Base-by-base conservation (phyloP, 768 basidiomycete genomes). In the Gloeostereum incarnatum region DNA sequence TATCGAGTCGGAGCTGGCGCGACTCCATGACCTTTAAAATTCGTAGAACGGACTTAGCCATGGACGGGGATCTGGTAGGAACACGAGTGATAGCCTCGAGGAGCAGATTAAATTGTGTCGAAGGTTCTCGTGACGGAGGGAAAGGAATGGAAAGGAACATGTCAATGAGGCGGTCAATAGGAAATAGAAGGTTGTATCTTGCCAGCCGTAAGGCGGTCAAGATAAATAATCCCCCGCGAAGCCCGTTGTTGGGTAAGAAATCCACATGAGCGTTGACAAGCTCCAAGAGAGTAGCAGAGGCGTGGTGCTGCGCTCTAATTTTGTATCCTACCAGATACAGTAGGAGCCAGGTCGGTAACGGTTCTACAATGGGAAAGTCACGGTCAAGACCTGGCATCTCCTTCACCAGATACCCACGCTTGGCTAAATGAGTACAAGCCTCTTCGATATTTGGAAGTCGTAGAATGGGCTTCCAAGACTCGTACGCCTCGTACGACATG, bases 51-150 rank as follows among this genome's bases (percentile, higher is more conserved):
- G 61, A 55, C 9, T 61, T 53, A 1, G 71, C 60, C 2, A 53
- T 60, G 5, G 67, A 59, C 0, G 54, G 50, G 1, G 71, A 67
- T 11, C 58, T 53, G 3, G 61, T 58, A 10, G 66, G 63, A 34
- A 62, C 56, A 37, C 49, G 47, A 0, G 76, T 62, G 18, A 79
- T 53, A 4, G 73, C 68, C 35, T 65, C 64, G 14, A 80, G 65
- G 34, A 79, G 55, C 36, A 68, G 60, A 46, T 80, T 80, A 58
- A 70, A 77, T 38, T 67, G 56, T 19, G 60, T 21, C 2, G 37
- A 17, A 11, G 17, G 46, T 22, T 44, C 30, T 14, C 44, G 35
- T 41, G 46, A 13, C 40, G 62, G 36, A 27, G 56, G 50, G 23
- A 65, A 40, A 11, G 52, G 48, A 3, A 61, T 57, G 21, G 42